Percentiles rank a stretch among this genome's conserved stretches.
These are phyloP conservation scores for Ascochyta lentis DNA, from an alignment of 2,329 filamentous ascomycete genomes.

Conservation along the genomic window DNA sequence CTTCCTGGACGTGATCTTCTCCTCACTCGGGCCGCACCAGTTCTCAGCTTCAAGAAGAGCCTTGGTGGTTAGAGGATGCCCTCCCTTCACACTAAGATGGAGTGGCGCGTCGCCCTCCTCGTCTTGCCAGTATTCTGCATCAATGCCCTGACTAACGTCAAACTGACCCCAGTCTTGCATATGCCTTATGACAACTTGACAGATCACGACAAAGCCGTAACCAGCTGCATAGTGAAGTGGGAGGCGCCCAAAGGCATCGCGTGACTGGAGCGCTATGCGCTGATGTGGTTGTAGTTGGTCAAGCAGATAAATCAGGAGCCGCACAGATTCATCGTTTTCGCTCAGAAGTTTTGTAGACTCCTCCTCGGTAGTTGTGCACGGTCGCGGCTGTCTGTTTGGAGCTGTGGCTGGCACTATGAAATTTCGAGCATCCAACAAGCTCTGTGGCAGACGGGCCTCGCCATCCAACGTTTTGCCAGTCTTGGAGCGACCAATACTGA, in stretches of 20 bases:
- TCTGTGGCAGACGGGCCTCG: conserved; percentile 61
- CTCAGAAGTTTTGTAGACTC: conserved; percentile 65
- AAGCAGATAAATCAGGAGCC: conserved; percentile 68
- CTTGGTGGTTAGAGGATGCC: conserved; percentile 85
- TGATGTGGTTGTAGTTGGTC: conserved; percentile 73
- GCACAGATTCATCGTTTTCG: conserved; percentile 77
- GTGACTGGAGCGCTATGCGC: conserved; percentile 68
- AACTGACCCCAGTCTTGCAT: conserved; percentile 92
- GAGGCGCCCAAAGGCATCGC: conserved; percentile 80
- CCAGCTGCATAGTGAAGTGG: conserved; percentile 94
- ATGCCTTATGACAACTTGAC: conserved; percentile 82
- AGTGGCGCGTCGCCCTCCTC: conserved; percentile 88
- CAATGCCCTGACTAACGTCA: conserved; percentile 82
- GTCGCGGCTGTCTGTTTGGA: conserved; percentile 66
- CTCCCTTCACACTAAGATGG: conserved; percentile 89
- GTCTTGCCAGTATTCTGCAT: conserved; percentile 89
- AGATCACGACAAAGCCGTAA: conserved; percentile 91
- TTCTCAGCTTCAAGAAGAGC: conserved; percentile 81
- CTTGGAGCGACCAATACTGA: conserved; percentile 83
- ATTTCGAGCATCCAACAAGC: conserved; percentile 64
- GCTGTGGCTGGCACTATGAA: conserved; percentile 82
- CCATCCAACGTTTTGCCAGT: conserved; percentile 56
- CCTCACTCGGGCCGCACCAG: conserved; percentile 69
- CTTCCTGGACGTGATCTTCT: conserved; percentile 70
- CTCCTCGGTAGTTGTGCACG: conserved; percentile 70